Percentiles rank a stretch among this genome's conserved stretches.
phyloP scores from a whole-genome alignment of 2,329 filamentous ascomycete species.

The Clarireedia monteithiana region DNA sequence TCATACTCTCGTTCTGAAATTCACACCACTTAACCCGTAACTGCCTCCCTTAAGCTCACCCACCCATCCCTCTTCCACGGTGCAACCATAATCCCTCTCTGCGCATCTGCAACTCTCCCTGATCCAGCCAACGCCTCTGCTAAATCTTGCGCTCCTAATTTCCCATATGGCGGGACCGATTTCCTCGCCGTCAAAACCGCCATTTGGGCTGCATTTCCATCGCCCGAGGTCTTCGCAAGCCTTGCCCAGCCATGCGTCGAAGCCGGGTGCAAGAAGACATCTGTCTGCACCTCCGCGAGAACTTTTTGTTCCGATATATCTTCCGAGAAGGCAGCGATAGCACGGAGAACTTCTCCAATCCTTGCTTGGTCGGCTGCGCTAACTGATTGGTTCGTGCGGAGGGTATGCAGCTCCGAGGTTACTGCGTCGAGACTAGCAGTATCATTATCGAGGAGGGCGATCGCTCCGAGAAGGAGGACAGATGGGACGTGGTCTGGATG shows the following conservation, averaged over 20 bases:
- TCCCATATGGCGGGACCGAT: conserved; percentile 64
- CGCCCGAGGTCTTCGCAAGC: conserved; percentile 53
- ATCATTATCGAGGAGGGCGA: conserved; percentile 76
- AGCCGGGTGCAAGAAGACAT: conserved; percentile 74
- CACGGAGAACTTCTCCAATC: conserved; percentile 68
- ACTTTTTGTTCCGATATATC: conserved; percentile 42
- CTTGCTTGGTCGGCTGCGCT: conserved; percentile 55
- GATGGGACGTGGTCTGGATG: conserved; percentile 71
- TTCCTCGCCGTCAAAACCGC: conserved; percentile 71
- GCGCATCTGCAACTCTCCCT: conserved; percentile 62
- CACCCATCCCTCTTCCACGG: conserved; percentile 54
- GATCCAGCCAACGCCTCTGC: conserved; percentile 68
- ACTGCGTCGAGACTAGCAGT: conserved; percentile 74
- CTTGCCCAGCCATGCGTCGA: conserved; percentile 76
- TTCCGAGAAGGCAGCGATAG: conserved; percentile 55
- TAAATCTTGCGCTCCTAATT: conserved; percentile 60
- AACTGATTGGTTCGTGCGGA: conserved; percentile 62
- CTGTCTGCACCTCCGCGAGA: conserved; percentile 59
- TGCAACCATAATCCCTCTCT: conserved; percentile 69
- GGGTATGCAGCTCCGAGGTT: conserved; percentile 62
- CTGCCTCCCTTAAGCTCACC: conserved; percentile 17
- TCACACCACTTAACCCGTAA: neutral
- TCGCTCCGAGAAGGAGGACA: conserved; percentile 72
- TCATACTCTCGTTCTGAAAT: neutral
- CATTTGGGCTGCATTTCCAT: conserved; percentile 58